Base-by-base conservation (phyloP, 2,329 filamentous ascomycete species). In the Stagonosporopsis tanaceti region DNA sequence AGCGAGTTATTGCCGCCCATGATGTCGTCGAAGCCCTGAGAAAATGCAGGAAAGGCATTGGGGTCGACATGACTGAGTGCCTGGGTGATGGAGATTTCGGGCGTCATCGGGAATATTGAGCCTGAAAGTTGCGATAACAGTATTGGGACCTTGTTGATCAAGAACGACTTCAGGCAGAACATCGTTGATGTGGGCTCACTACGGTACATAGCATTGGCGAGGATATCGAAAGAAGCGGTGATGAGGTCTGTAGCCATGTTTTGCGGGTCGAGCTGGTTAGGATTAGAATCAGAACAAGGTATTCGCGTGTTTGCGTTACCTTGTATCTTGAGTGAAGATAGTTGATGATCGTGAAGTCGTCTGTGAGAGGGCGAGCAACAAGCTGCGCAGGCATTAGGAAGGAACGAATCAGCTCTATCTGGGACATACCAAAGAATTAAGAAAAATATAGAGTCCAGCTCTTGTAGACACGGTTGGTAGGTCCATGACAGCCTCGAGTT, bases 291-390 rank as follows among this genome's bases (percentile, higher is more conserved):
- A 14, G 4, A 14, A 8, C 8, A 6, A 5, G 5, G 20, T 5
- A 8, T 25, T 15, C n/a, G 32, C 79, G 63, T 2, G 15, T 2
- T 2, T 15, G 1, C n/a, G 30, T 32, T 79, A 91, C 89, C 77
- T 90, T 89, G 71, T 97, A 97, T 73, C 93, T 85, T 64, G 93
- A 92, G 67, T 92, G 88, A 39, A 98, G 78, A 76, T 93, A 95
- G 47, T 86, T 90, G 64, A 95, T 87, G 11, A 98, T 82, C 25
- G 85, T 84, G 50, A 83, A 81, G 68, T 98, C 93, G 68, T 98
- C 93, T 28, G 96, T 85, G 22, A 96, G 79, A 0, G 94, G 93
- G 30, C 92, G 86, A 30, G 89, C 92, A 60, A 91, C 87, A 51
- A 97, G 87, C 91, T 95, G 65, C n/a, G 2, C 24, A 35, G 50